Base-by-base conservation (phyloP, 2,329 filamentous ascomycete species). In the Tricladium varicosporioides region DNA sequence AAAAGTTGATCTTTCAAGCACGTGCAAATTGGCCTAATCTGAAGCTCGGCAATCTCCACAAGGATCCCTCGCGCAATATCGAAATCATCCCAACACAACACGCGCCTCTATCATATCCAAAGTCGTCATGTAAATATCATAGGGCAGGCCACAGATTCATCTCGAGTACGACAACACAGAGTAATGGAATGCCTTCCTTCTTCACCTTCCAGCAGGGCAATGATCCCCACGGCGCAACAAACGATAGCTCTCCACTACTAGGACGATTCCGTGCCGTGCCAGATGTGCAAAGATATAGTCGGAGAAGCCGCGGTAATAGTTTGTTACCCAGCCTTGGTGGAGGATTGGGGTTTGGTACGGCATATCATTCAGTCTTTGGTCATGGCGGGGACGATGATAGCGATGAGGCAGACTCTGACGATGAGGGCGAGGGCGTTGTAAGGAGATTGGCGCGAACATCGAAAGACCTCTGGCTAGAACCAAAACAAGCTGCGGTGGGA, bases 151-250 rank as follows among this genome's bases (percentile, higher is more conserved):
- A 51, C 46, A 51, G 22, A 44, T 19, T 40, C 13, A 45, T 9
- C 9, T 42, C 45, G 31, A 10, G n/a, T 18, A 13, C 15, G 16
- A 46, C 9, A 58, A 32, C 46, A 11, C 32, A 8, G 52, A 56
- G 57, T 51, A 56, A 59, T 64, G 59, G 64, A 66, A 86, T 87
- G 83, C 82, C 84, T 68, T 77, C 79, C 67, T 85, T 87, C 76
- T 87, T 88, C 74, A 78, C 80, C 70, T 88, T 88, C 73, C 84
- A 84, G 61, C 84, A 84, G 67, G 85, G 84, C 70, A 79, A 75
- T 67, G 85, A 87, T 73, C 79, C 82, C 61, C 78, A 76, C 65
- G 74, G 77, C 51, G 71, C 72, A 52, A 71, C 69, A 57, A 75
- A 75, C 64, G 80, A 86, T 66, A 74, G 81, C 44, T 82, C 84